phyloP scores from a whole-genome alignment of 2,329 filamentous ascomycete genomes.

The Nectriaceae sp. region DNA sequence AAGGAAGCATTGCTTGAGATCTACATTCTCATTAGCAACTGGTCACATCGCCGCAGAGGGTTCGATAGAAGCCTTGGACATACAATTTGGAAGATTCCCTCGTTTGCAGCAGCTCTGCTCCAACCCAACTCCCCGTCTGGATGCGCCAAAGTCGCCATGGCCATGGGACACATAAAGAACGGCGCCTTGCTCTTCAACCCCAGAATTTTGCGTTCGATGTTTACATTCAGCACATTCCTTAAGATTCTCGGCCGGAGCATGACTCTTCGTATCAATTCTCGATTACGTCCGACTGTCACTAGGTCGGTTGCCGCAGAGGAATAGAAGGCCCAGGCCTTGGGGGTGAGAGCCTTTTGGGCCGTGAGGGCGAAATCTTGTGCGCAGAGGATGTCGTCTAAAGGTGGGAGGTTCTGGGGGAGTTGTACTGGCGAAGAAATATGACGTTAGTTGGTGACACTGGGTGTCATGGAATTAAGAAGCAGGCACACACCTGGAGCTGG shows the following conservation, averaged over 20 bases:
- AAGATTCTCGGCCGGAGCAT: slow-evolving; percentile 61
- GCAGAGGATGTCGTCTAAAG: slow-evolving; percentile 26
- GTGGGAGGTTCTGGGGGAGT: slow-evolving; percentile 17
- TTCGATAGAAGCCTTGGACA: background rate
- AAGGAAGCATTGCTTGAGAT: slow-evolving; percentile 30
- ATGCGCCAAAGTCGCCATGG: slow-evolving; percentile 65
- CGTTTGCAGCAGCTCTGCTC: slow-evolving; percentile 28
- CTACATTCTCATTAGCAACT: slow-evolving; percentile 5
- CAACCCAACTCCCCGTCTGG: slow-evolving; percentile 58
- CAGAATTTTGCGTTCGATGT: slow-evolving; percentile 55
- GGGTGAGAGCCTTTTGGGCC: slow-evolving; percentile 54
- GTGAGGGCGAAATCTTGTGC: slow-evolving; percentile 60
- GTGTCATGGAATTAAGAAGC: background rate
- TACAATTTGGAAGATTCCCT: slow-evolving; percentile 30
- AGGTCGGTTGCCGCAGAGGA: slow-evolving; percentile 65
- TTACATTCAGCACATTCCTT: slow-evolving; percentile 54
- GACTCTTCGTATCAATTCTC: slow-evolving; percentile 54
- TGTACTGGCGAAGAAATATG: slow-evolving; percentile 12
- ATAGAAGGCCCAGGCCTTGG: slow-evolving; percentile 71
- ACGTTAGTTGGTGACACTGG: background rate
- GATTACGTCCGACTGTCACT: slow-evolving; percentile 60
- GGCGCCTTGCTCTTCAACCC: slow-evolving; percentile 53
- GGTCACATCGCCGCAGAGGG: too few species aligned
- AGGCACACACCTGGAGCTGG: slow-evolving; percentile 17
- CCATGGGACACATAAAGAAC: slow-evolving; percentile 65